phyloP scores from a whole-genome alignment of 2,329 filamentous ascomycete genomes.

The Kalmusia sp. region DNA sequence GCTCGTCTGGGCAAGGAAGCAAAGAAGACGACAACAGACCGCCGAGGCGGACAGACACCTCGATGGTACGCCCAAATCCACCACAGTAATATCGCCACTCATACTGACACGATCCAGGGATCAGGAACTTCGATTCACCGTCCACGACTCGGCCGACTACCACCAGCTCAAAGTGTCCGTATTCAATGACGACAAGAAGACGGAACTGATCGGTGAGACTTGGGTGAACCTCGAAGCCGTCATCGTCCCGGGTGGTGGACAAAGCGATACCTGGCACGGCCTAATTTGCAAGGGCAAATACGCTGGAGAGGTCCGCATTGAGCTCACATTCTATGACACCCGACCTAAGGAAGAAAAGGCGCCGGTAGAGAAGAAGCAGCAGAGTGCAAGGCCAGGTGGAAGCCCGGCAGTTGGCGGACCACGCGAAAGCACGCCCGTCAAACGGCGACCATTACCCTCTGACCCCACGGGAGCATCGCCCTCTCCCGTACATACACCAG shows the following conservation, averaged over 20 bases:
- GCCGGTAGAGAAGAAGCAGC: conserved; percentile 61
- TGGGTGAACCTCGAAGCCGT: conserved; percentile 86
- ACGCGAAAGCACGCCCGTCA: conserved; percentile 70
- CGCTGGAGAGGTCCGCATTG: conserved; percentile 90
- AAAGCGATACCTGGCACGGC: conserved; percentile 90
- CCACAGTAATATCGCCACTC: conserved; percentile 13
- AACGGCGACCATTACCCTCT: conserved; percentile 82
- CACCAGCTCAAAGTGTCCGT: conserved; percentile 93
- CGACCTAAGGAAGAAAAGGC: conserved; percentile 81
- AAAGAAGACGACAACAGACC: conserved; percentile 94
- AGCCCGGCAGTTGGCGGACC: conserved; percentile 52
- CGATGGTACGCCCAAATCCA: conserved; percentile 73
- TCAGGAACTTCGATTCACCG: conserved; percentile 92
- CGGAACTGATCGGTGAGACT: conserved; percentile 92
- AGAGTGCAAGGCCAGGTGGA: conserved; percentile 39
- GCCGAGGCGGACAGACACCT: conserved; percentile 92
- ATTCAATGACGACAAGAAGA: conserved; percentile 98
- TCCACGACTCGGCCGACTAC: conserved; percentile 97
- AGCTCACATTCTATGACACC: conserved; percentile 95
- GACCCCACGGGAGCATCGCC: conserved; percentile 69
- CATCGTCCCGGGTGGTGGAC: conserved; percentile 85
- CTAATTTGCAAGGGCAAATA: conserved; percentile 92
- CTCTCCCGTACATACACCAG: conserved; percentile 37
- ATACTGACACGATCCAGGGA: conserved; percentile 69
- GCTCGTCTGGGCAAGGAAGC: conserved; percentile 94